Evolutionary conservation across 441 rosid genomes (phyloP).

Genomic region (Gossypium aridum): DNA sequence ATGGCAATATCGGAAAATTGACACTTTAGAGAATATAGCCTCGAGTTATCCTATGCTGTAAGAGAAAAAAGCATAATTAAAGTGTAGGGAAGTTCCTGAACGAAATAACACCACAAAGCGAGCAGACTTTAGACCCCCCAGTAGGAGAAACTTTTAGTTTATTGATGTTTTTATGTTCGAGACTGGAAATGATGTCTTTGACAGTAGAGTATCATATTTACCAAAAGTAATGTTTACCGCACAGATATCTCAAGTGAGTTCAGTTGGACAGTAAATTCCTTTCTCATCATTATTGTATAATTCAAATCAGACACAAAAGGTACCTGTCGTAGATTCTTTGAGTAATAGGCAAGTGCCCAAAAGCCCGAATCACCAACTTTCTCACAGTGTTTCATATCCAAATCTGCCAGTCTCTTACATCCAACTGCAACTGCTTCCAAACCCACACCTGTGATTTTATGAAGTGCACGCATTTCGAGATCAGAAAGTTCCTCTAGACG

Average conservation of each 20-base stretch:
- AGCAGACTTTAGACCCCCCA: background rate
- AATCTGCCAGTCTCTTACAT: slow-evolving; percentile 50
- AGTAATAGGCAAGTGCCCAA: slow-evolving; percentile 63
- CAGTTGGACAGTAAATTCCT: background rate
- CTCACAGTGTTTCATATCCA: slow-evolving; percentile 70
- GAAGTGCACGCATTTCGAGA: slow-evolving; percentile 63
- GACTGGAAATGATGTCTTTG: too few relatives aligned
- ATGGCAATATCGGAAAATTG: background rate
- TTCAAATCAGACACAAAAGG: background rate
- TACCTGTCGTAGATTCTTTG: slow-evolving; percentile 81
- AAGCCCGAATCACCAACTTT: slow-evolving; percentile 73
- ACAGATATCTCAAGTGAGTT: background rate
- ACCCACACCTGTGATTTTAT: slow-evolving; percentile 55
- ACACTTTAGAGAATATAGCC: background rate
- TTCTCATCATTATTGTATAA: background rate
- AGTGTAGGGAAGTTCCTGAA: background rate
- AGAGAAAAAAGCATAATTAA: background rate
- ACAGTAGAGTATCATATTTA: background rate
- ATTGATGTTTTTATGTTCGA: too few relatives aligned
- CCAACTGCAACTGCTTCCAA: slow-evolving; percentile 51
- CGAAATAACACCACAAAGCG: background rate
- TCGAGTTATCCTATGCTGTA: background rate
- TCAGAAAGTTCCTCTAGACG: slow-evolving; percentile 48
- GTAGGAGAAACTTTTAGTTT: background rate
- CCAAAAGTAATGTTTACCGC: background rate